Percentiles rank a stretch among this genome's conserved stretches.
Evolutionary conservation across 768 basidiomycete genomes (phyloP).

Genomic region (Russula olivacea): DNA sequence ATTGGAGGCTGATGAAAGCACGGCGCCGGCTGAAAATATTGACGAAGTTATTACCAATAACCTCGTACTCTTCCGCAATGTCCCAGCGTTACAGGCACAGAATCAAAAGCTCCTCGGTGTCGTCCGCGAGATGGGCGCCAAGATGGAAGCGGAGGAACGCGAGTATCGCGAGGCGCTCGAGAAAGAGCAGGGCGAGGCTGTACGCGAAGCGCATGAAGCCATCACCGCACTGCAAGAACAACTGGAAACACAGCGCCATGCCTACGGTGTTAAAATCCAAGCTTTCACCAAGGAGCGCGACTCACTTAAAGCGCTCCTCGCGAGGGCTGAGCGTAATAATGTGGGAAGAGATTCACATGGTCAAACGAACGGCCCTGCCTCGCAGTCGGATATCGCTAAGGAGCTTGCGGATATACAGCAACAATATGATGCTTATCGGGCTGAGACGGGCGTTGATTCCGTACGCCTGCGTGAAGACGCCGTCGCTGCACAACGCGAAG

Average conservation of each 20-base stretch:
- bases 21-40: constrained; percentile 48
- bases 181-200: constrained; percentile 70
- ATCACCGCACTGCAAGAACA: constrained; percentile 74
- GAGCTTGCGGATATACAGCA: constrained; percentile 69
- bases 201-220: constrained; percentile 83
- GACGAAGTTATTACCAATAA: constrained; percentile 83
- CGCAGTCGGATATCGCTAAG: constrained; percentile 39
- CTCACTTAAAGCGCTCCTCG: constrained; percentile 69
- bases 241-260: constrained; percentile 71
- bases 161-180: too few relatives aligned
- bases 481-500: constrained; percentile 56
- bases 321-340: constrained; percentile 49
- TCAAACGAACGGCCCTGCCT: constrained; percentile 12
- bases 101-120: constrained; percentile 86
- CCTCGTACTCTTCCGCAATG: constrained; percentile 78
- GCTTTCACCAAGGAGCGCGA: constrained; percentile 86
- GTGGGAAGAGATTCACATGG: too few relatives aligned
- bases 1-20: constrained; percentile 40
- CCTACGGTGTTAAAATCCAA: constrained; percentile 62
- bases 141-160: too few relatives aligned
- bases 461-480: constrained; percentile 68
- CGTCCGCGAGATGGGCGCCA: constrained; percentile 73
- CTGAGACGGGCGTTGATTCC: constrained; percentile 77
- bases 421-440: constrained; percentile 75
- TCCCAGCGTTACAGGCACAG: constrained; percentile 79